Evolutionary conservation across 805 yeast species (phyloP).

Genomic region (Candida xyloterini): DNA sequence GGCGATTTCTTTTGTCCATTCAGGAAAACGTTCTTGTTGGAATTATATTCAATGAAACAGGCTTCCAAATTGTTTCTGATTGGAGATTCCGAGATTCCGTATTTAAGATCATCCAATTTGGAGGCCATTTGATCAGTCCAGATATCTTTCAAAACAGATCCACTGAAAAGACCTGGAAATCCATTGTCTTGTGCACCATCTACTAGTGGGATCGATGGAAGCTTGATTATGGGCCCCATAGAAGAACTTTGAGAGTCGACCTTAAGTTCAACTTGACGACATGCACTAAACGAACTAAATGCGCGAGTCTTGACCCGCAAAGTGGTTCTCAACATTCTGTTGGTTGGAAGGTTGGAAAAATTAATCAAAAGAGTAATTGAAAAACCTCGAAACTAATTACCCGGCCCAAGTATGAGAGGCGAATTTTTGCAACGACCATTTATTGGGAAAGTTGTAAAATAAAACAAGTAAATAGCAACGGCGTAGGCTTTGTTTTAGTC

Average conservation of each 20-base stretch:
- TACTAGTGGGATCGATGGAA: slow-evolving; percentile 26
- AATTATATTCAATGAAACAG: slow-evolving; percentile 18
- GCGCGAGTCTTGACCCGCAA: slow-evolving; percentile 1
- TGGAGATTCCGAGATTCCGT: slow-evolving; percentile 32
- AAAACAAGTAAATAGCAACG: slow-evolving; percentile 18
- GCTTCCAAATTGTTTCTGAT: slow-evolving; percentile 27
- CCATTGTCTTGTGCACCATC: slow-evolving; percentile 32
- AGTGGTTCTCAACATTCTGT: slow-evolving; percentile 4
- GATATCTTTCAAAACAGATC: slow-evolving; percentile 45
- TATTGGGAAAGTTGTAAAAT: slow-evolving; percentile 17
- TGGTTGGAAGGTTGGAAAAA: neutral
- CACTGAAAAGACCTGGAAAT: slow-evolving; percentile 48
- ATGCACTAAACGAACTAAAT: slow-evolving; percentile 4
- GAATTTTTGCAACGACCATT: slow-evolving; percentile 16
- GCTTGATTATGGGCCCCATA: slow-evolving; percentile 19
- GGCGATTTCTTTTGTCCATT: slow-evolving; percentile 16
- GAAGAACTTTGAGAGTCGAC: slow-evolving; percentile 4
- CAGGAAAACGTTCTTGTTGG: slow-evolving; percentile 18
- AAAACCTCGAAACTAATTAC: slow-evolving; percentile 3
- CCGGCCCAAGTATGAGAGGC: slow-evolving; percentile 12
- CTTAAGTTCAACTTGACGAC: slow-evolving; percentile 10
- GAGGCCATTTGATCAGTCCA: slow-evolving; percentile 46
- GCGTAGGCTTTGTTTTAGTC: slow-evolving; percentile 12
- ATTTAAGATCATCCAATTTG: slow-evolving; percentile 41
- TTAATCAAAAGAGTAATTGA: slow-evolving; percentile 1